Evolutionary conservation across 2,329 filamentous ascomycete genomes (phyloP), one percentile per base, ranked within the genome.

Genomic region (Fusarium irregulare): DNA sequence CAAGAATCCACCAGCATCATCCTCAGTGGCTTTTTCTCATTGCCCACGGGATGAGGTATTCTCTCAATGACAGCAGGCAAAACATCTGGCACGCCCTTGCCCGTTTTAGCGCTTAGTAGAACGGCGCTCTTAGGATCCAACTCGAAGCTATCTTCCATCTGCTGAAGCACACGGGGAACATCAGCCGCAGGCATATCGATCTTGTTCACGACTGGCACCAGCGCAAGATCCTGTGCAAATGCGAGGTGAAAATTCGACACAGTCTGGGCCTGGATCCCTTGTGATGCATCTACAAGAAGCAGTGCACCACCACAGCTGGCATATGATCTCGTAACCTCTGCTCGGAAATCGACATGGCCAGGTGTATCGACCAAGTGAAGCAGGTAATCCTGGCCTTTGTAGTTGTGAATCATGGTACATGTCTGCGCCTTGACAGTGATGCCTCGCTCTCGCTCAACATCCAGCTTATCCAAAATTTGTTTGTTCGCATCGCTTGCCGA

Each of bases 371-470:
- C 94, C 28, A 99, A 86, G 80, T 99, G 96, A 30, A 99, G 85
- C 60, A 99, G 86, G 78, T 98, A 98, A 80, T 99, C 96, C 32
- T 92, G 84, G 18, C 92, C 94, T 20, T 91, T 84, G 82, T 97
- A 85, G 28, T 92, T 93, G 84, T 98, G 97, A 55, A 99, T 88
- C 96, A 99, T 99, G 59, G 92, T 96, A 81, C 96, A 98, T 60
- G 96, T 98, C 84, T 99, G 96, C 58, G 96, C 96, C 84, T 99
- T 99, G 79, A 99, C 96, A 0, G 96, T 99, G 79, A 99, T 99
- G 66, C 96, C 96, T 41, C 96, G 89, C 81, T 98, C 94, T 54
- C 96, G 87, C 83, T 99, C 96, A 58, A 99, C 96, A 78, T 99
- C 96, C 37, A 99, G 88, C 79, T 97, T 98, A 82, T 99, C 96